Conservation (phyloP, 179 eudicot genomes). For the Sideroxylon spinosum region DNA sequence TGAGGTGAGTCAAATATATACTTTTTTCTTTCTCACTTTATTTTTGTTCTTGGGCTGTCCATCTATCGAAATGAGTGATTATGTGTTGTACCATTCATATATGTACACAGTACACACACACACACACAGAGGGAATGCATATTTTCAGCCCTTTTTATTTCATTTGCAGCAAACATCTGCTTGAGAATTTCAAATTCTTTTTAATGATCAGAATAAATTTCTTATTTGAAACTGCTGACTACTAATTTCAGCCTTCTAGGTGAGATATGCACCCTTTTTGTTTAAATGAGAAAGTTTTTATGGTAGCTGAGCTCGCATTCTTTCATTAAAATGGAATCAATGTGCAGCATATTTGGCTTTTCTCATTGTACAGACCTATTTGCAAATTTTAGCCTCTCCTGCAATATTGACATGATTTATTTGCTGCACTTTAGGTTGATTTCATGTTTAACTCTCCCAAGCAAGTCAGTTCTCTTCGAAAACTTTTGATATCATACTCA, state of each 20-base stretch:
- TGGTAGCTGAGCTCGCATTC: not conserved
- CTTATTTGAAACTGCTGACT: not conserved
- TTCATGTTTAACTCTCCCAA: conserved; percentile 75
- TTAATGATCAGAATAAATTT: not conserved
- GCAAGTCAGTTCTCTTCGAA: conserved; percentile 64
- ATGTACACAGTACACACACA: not conserved
- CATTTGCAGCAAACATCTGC: not conserved
- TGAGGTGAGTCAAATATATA: conserved; percentile 52
- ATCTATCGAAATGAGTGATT: not conserved
- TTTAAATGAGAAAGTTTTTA: not conserved
- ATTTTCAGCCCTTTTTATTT: not conserved
- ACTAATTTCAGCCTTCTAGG: not conserved
- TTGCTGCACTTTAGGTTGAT: conserved; percentile 60
- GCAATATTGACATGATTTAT: conserved; percentile 4
- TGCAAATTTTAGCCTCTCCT: not conserved
- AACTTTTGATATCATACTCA: conserved; percentile 68
- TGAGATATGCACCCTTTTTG: not conserved
- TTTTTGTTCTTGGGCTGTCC: not conserved
- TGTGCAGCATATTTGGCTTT: not conserved
- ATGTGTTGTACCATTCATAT: not conserved
- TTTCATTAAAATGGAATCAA: not conserved
- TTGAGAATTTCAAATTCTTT: not conserved
- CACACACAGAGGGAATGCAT: too few species aligned
- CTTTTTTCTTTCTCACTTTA: not conserved
- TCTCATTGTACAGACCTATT: not conserved